Percentiles rank a stretch among this genome's conserved stretches.
phyloP scores from a whole-genome alignment of 73 alveolate species.

The Uronychia binucleata region DNA sequence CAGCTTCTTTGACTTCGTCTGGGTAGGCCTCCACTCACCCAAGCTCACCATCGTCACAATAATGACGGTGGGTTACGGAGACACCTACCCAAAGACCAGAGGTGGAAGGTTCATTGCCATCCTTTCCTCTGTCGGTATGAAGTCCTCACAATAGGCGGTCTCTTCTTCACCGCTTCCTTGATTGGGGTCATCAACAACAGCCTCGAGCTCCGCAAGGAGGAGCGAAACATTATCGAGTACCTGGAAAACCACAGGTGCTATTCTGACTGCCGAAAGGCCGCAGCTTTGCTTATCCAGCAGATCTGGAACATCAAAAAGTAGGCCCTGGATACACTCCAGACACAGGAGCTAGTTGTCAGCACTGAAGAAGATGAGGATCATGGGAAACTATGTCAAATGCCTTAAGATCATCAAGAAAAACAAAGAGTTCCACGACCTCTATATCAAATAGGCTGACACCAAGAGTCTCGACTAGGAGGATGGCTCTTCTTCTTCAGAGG shows the following conservation, averaged over 20 bases:
- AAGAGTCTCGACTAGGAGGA: too few species aligned
- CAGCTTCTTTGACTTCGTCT: not conserved
- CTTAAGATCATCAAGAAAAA: not conserved
- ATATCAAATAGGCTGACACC: too few species aligned
- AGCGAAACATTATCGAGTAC: slow-evolving; percentile 1
- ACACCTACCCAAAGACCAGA: slow-evolving; percentile 80
- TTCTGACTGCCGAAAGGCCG: not conserved
- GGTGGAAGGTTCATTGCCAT: slow-evolving; percentile 74
- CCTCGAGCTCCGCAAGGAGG: slow-evolving; percentile 47
- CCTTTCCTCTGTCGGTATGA: slow-evolving; percentile 59
- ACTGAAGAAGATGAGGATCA: not conserved
- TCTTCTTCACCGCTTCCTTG: slow-evolving; percentile 73
- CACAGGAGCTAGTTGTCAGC: not conserved
- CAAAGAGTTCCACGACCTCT: not conserved
- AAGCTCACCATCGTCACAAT: slow-evolving; percentile 86
- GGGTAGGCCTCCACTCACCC: slow-evolving; percentile 13
- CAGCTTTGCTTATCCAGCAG: not conserved
- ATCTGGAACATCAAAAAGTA: not conserved
- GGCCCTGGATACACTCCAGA: not conserved
- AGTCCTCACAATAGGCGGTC: slow-evolving; percentile 78
- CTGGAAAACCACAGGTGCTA: not conserved
- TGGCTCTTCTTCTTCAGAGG: too few species aligned
- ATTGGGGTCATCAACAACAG: slow-evolving; percentile 67
- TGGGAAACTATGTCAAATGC: not conserved
- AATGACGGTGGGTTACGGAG: slow-evolving; percentile 92